Conservation (phyloP, 228 moss, liverwort and hornwort species). For the Sphagnum magellanicum region DNA sequence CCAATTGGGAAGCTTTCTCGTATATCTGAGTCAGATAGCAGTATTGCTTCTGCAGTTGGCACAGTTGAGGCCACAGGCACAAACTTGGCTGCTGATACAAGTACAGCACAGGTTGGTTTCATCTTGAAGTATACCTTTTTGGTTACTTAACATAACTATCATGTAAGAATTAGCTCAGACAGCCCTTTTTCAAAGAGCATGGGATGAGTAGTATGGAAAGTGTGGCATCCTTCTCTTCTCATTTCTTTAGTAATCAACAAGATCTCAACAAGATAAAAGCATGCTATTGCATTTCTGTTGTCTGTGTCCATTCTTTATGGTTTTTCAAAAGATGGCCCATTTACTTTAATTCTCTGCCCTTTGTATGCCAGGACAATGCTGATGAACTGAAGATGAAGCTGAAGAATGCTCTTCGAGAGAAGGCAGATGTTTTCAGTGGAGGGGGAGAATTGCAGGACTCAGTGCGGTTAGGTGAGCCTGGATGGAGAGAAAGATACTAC, state of each 20-base stretch:
- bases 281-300: slow-evolving; percentile 4
- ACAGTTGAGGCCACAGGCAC: slow-evolving; percentile 26
- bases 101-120: slow-evolving; percentile 58
- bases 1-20: slow-evolving; percentile 68
- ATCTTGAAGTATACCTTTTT: neutral
- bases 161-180: too few species aligned
- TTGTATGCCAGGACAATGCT: slow-evolving; percentile 36
- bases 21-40: slow-evolving; percentile 60
- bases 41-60: slow-evolving; percentile 50
- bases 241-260: too few species aligned
- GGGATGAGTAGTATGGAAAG: too few species aligned
- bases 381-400: slow-evolving; percentile 87
- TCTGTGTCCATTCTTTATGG: slow-evolving; percentile 7
- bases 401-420: slow-evolving; percentile 82
- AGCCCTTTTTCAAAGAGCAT: too few species aligned
- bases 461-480: slow-evolving; percentile 88
- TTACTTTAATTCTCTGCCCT: too few species aligned
- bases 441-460: slow-evolving; percentile 79
- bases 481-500: slow-evolving; percentile 96
- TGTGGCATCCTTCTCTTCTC: too few species aligned
- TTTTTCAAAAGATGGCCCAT: neutral
- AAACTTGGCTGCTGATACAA: slow-evolving; percentile 33
- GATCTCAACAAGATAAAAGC: neutral
- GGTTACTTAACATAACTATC: too few species aligned
- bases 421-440: slow-evolving; percentile 84